Conservation (phyloP, 495 filamentous ascomycete species). For the Penicillium roqueforti region DNA sequence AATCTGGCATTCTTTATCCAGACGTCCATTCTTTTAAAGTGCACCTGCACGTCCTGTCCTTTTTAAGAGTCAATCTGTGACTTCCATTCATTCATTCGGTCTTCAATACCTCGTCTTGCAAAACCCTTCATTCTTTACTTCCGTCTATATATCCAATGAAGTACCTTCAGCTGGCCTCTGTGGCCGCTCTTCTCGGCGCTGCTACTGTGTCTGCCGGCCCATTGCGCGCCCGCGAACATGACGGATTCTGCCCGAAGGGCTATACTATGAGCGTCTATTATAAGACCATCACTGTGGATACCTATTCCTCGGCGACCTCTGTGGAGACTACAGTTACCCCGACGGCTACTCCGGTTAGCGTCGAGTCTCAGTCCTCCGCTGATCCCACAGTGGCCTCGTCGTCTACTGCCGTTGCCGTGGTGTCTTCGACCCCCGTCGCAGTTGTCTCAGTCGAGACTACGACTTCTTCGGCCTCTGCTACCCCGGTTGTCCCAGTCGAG, state of each 20-base stretch:
- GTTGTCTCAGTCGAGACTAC: background rate
- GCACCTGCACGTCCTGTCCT: constrained; percentile 26
- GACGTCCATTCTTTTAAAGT: constrained; percentile 34
- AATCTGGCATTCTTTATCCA: constrained; percentile 32
- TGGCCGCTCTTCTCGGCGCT: constrained; percentile 31
- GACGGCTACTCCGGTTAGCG: background rate
- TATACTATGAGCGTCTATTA: constrained; percentile 23
- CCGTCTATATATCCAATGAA: constrained; percentile 24
- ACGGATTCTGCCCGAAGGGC: constrained; percentile 28
- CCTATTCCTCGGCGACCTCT: constrained; percentile 1
- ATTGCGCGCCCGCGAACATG: constrained; percentile 12
- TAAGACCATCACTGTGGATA: constrained; percentile 1
- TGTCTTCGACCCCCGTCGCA: background rate
- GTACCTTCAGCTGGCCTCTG: constrained; percentile 28
- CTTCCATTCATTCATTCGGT: constrained; percentile 4
- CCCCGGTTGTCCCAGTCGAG: too few species aligned
- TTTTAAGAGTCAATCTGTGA: background rate
- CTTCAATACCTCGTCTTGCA: background rate
- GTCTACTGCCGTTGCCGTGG: background rate
- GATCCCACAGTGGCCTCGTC: constrained; percentile 6
- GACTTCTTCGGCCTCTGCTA: constrained; percentile 4
- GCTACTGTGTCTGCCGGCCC: constrained; percentile 29
- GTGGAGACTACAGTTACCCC: constrained; percentile 8
- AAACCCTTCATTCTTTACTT: background rate
- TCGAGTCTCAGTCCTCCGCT: background rate